Conservation (phyloP, 2,329 filamentous ascomycete species). For the Colletotrichum salicis region DNA sequence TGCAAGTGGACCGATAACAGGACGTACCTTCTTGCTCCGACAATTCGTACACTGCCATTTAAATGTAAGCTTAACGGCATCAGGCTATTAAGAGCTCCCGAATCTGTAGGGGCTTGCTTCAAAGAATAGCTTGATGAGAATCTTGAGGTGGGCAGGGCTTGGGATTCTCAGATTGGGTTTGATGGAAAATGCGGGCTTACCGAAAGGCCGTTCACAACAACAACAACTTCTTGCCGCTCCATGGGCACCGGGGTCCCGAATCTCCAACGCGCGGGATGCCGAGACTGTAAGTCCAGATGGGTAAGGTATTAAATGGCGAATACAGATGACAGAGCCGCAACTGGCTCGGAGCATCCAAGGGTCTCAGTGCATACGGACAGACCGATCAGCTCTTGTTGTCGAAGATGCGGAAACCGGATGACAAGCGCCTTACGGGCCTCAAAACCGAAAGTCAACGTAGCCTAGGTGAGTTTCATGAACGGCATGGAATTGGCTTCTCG, state of each 20-base stretch:
- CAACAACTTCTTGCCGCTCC: slow-evolving; percentile 18
- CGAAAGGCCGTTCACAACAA: slow-evolving; percentile 27
- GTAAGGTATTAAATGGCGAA: neutral
- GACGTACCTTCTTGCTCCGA: slow-evolving; percentile 23
- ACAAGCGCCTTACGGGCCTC: neutral
- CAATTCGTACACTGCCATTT: slow-evolving; percentile 23
- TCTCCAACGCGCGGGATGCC: neutral
- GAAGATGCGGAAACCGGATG: neutral
- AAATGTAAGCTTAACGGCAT: neutral
- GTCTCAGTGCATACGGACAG: neutral
- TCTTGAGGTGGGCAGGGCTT: neutral
- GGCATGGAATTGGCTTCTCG: neutral
- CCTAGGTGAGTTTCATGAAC: neutral
- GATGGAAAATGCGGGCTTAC: slow-evolving; percentile 12
- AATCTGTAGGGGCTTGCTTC: neutral
- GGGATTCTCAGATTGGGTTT: neutral
- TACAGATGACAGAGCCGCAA: neutral
- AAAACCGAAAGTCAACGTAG: neutral
- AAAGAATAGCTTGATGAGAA: slow-evolving; percentile 16
- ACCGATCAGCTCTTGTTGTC: neutral
- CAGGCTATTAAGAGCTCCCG: neutral
- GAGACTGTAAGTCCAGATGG: neutral
- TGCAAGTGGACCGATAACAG: neutral
- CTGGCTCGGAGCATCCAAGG: neutral
- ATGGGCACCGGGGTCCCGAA: neutral